Evolutionary conservation across 2,329 filamentous ascomycete genomes (phyloP).

Genomic region (Apiospora rasikravindrae): DNA sequence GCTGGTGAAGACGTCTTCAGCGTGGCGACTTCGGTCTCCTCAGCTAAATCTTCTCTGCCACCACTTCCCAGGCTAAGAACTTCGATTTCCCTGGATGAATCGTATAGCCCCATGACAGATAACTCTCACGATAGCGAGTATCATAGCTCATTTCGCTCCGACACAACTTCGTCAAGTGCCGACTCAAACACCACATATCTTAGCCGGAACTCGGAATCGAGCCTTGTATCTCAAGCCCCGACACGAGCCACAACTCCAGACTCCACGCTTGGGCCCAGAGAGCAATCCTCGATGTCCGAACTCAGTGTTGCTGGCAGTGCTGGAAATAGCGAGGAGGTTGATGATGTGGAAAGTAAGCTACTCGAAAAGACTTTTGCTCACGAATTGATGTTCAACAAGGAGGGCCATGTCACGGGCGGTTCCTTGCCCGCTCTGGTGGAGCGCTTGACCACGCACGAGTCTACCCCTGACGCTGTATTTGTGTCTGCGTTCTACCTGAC

Average conservation of each 20-base stretch:
- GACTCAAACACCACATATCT: slow-evolving; percentile 79
- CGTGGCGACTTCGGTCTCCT: slow-evolving; percentile 52
- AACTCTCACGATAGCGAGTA: slow-evolving; percentile 56
- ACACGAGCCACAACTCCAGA: slow-evolving; percentile 91
- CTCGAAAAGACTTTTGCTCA: slow-evolving; percentile 91
- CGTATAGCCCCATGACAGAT: slow-evolving; percentile 54
- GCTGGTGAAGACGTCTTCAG: slow-evolving; percentile 49
- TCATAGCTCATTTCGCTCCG: slow-evolving; percentile 60
- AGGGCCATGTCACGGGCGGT: slow-evolving; percentile 92
- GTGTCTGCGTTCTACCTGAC: slow-evolving; percentile 96
- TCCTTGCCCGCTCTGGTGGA: slow-evolving; percentile 92
- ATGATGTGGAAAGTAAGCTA: slow-evolving; percentile 82
- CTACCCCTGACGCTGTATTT: slow-evolving; percentile 89
- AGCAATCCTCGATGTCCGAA: slow-evolving; percentile 69
- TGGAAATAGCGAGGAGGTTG: slow-evolving; percentile 72
- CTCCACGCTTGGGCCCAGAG: slow-evolving; percentile 56
- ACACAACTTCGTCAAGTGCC: slow-evolving; percentile 71
- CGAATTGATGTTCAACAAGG: slow-evolving; percentile 91
- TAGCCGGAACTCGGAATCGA: slow-evolving; percentile 82
- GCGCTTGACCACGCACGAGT: slow-evolving; percentile 88
- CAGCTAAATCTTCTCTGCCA: slow-evolving; percentile 55
- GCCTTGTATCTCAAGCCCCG: slow-evolving; percentile 79
- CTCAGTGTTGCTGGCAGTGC: slow-evolving; percentile 70
- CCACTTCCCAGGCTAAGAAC: slow-evolving; percentile 64
- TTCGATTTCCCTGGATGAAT: slow-evolving; percentile 51